phyloP scores from a whole-genome alignment of 179 eudicot species.

The Carnegiea gigantea region DNA sequence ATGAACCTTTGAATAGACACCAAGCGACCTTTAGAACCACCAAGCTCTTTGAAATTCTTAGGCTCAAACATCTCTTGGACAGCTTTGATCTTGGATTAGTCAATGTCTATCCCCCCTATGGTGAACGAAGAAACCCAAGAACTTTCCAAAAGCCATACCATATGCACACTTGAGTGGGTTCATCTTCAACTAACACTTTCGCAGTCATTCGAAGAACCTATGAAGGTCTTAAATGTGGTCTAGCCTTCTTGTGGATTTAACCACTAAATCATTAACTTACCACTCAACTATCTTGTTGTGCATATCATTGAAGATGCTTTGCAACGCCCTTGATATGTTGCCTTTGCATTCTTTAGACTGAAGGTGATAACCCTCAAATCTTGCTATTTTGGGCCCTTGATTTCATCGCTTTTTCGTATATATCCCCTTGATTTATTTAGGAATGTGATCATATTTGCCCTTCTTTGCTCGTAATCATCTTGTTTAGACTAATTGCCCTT shows the following conservation, averaged over 20 bases:
- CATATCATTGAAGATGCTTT: background rate
- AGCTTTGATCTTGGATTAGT: too few species aligned
- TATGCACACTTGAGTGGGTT: slow-evolving; percentile 8
- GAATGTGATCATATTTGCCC: too few species aligned
- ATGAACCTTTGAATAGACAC: too few species aligned
- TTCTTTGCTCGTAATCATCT: too few species aligned
- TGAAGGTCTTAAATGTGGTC: background rate
- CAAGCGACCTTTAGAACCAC: too few species aligned
- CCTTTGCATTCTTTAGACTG: slow-evolving; percentile 8
- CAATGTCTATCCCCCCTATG: background rate
- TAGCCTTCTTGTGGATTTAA: background rate
- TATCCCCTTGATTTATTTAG: too few species aligned
- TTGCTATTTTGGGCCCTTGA: too few species aligned
- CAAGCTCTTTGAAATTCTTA: too few species aligned
- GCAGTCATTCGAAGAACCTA: background rate
- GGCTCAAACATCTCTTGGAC: too few species aligned
- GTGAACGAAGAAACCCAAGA: background rate
- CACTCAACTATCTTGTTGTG: background rate
- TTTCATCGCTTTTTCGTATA: too few species aligned
- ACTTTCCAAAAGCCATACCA: slow-evolving; percentile 1
- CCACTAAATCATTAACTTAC: background rate
- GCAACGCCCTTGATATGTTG: slow-evolving; percentile 5
- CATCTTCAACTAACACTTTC: slow-evolving; percentile 9
- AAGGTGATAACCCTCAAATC: background rate
- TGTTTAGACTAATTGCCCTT: too few species aligned